Percentiles rank a stretch among this genome's conserved stretches.
These are phyloP conservation scores for Sporothrix humicola DNA, from an alignment of 2,329 filamentous ascomycete genomes.

Conservation along the genomic window DNA sequence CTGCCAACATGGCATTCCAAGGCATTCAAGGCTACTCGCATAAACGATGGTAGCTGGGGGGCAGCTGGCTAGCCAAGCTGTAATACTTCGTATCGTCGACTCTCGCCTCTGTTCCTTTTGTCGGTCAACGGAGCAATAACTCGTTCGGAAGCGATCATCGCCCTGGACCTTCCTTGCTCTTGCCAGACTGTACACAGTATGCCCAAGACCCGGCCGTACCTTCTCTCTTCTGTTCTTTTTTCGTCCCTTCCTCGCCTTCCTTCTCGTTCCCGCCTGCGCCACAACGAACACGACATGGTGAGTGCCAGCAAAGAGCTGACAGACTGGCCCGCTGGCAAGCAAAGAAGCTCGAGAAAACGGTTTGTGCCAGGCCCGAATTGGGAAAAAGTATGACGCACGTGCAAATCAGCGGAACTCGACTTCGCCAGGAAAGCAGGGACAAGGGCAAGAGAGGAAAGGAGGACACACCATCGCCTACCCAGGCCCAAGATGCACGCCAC, in stretches of 20 bases:
- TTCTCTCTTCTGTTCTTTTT: background rate
- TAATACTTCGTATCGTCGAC: background rate
- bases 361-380: background rate
- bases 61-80: background rate
- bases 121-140: background rate
- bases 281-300: constrained; percentile 21
- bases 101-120: background rate
- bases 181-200: too few species aligned
- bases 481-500: background rate
- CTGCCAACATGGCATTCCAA: constrained; percentile 20
- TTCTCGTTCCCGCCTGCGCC: constrained; percentile 21
- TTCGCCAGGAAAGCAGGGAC: background rate
- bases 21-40: background rate
- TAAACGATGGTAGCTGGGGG: background rate
- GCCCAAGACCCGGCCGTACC: too few species aligned
- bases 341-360: background rate
- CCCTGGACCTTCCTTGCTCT: background rate
- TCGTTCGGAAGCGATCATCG: background rate
- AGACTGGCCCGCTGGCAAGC: background rate
- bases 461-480: background rate
- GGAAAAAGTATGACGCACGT: background rate
- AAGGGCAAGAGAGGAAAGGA: background rate
- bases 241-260: background rate
- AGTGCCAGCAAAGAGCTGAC: constrained; percentile 13
- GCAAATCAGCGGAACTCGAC: background rate